These are phyloP conservation scores for Xylaria sp. DNA, from an alignment of 2,329 filamentous ascomycete species.

Conservation along the genomic window DNA sequence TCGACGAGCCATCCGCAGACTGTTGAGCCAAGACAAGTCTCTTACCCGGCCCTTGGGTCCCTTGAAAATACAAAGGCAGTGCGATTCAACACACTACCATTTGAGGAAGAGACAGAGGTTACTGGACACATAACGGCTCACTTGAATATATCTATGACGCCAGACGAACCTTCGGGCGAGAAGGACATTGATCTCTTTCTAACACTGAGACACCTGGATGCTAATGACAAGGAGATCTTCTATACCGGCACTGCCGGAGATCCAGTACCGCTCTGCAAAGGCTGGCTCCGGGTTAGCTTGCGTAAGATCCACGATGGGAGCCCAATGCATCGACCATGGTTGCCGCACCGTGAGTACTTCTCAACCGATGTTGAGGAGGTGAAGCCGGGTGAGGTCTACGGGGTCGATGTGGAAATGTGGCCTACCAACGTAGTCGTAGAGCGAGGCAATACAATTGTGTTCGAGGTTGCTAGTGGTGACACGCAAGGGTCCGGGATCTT, in stretches of 20 bases:
- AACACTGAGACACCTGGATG: conserved; percentile 67
- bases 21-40: conserved; percentile 53
- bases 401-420: conserved; percentile 71
- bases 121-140: conserved; percentile 74
- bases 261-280: conserved; percentile 69
- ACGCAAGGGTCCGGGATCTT: conserved; percentile 64
- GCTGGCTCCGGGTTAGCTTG: conserved; percentile 69
- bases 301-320: conserved; percentile 63
- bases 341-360: conserved; percentile 68
- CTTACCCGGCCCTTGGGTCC: conserved; percentile 68
- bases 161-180: conserved; percentile 56
- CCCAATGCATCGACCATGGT: conserved; percentile 61
- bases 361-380: conserved; percentile 66
- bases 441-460: conserved; percentile 57
- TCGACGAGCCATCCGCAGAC: neutral
- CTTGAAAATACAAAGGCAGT: conserved; percentile 63
- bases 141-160: conserved; percentile 70
- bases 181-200: conserved; percentile 72
- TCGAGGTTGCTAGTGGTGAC: conserved; percentile 59
- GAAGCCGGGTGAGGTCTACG: conserved; percentile 64
- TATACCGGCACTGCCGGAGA: conserved; percentile 75
- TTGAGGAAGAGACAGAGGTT: conserved; percentile 71
- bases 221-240: conserved; percentile 65
- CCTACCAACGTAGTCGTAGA: conserved; percentile 68
- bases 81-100: conserved; percentile 66